phyloP scores from a whole-genome alignment of 148 eudicot genomes.

The Selenicereus undatus region DNA sequence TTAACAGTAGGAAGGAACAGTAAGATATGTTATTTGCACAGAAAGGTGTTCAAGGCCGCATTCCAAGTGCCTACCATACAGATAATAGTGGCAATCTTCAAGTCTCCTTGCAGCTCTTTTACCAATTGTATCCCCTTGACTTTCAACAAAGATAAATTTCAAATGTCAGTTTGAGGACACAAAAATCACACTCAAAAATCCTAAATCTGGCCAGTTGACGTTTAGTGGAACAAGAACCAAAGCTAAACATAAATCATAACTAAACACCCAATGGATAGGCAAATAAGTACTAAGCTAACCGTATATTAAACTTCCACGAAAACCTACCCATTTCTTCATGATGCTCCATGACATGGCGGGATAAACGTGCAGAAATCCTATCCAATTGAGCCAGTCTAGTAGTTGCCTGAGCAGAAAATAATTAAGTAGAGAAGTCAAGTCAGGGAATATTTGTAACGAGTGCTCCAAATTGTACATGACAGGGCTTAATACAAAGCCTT shows the following conservation, averaged over 20 bases:
- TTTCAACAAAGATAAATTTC: conserved; percentile 32
- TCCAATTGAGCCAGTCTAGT: conserved; percentile 88
- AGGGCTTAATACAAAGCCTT: not conserved
- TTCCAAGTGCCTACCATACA: conserved; percentile 71
- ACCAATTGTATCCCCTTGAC: conserved; percentile 98
- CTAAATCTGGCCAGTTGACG: not conserved
- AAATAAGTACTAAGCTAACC: not conserved
- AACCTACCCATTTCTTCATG: conserved; percentile 92
- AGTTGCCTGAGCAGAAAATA: conserved; percentile 59
- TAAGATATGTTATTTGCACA: not conserved
- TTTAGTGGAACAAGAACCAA: not conserved
- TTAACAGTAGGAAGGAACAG: not conserved
- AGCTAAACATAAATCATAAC: conserved; percentile 4
- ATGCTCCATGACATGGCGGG: conserved; percentile 91
- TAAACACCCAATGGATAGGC: not conserved
- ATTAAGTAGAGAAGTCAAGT: conserved; percentile 9
- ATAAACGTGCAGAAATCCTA: conserved; percentile 60
- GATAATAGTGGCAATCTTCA: conserved; percentile 93
- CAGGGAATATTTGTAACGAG: not conserved
- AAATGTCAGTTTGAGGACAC: conserved; percentile 15
- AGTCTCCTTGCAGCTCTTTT: conserved; percentile 84
- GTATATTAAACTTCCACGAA: conserved; percentile 12
- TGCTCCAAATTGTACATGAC: not conserved
- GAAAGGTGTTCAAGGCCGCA: not conserved
- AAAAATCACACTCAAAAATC: conserved; percentile 1